Conservation (phyloP, 2,329 filamentous ascomycete genomes). For the Chaetomium strumarium region DNA sequence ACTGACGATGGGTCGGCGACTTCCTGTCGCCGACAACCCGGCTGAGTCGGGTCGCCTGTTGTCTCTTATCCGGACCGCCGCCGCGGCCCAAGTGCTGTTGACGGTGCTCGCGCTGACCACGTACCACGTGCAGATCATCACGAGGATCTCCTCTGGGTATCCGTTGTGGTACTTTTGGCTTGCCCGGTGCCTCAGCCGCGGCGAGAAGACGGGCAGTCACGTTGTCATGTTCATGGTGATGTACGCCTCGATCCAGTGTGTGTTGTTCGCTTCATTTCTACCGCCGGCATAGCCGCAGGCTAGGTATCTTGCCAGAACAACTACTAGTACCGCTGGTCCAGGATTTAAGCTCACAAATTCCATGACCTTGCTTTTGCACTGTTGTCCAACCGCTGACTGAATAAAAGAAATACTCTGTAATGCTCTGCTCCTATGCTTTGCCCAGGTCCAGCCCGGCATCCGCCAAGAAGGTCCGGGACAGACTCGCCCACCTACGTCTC, state of each 20-base stretch:
- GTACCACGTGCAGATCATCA: constrained; percentile 94
- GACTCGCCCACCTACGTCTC: background rate
- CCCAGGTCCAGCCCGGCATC: background rate
- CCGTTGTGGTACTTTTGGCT: constrained; percentile 86
- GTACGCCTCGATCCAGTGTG: constrained; percentile 78
- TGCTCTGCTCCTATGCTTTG: background rate
- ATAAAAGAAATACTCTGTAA: background rate
- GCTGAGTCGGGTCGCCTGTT: constrained; percentile 17
- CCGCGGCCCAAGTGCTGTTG: constrained; percentile 66
- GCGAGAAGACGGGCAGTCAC: constrained; percentile 26
- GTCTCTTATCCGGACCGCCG: constrained; percentile 50
- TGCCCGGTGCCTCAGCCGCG: constrained; percentile 43
- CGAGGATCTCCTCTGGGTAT: constrained; percentile 79
- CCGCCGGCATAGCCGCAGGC: constrained; percentile 62
- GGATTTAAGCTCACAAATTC: background rate
- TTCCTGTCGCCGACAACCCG: background rate
- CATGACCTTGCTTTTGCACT: background rate
- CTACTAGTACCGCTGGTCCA: too few species aligned
- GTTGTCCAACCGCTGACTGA: background rate
- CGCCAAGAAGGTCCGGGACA: too few species aligned
- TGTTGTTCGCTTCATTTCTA: constrained; percentile 81
- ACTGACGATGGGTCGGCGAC: constrained; percentile 10
- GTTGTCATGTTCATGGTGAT: constrained; percentile 65
- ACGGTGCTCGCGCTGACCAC: constrained; percentile 65
- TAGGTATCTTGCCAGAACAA: too few species aligned